These are phyloP conservation scores for Cyberlindnera saturnus DNA, from an alignment of 805 yeast genomes.

Conservation along the genomic window DNA sequence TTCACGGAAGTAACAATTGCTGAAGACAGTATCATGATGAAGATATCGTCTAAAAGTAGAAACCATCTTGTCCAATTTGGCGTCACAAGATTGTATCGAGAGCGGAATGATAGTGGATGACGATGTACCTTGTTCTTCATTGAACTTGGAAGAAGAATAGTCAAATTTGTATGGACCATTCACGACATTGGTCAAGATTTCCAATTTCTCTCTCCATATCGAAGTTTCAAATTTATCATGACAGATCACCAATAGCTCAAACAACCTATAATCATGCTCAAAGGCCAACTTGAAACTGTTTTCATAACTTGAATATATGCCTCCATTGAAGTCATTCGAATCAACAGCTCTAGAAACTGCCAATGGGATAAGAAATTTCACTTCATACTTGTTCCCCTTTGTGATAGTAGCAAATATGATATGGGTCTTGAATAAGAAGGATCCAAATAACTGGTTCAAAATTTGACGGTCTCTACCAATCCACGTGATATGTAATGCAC, in stretches of 20 bases:
- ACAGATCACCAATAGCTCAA: conserved; percentile 38
- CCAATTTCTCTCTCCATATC: conserved; percentile 36
- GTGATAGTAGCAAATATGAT: conserved; percentile 31
- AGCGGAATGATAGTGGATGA: conserved; percentile 19
- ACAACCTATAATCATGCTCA: conserved; percentile 35
- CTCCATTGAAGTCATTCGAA: conserved; percentile 16
- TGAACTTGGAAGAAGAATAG: conserved; percentile 19
- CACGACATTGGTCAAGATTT: conserved; percentile 23
- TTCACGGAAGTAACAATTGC: conserved; percentile 21
- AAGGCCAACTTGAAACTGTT: conserved; percentile 38
- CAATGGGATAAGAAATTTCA: conserved; percentile 45
- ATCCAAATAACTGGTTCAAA: conserved; percentile 24
- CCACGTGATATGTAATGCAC: conserved; percentile 39
- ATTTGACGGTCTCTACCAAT: conserved; percentile 17
- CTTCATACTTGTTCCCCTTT: conserved; percentile 24
- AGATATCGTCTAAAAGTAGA: not conserved
- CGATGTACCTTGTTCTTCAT: conserved; percentile 18
- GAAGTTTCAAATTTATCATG: conserved; percentile 28
- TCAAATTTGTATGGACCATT: conserved; percentile 31
- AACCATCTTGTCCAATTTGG: conserved; percentile 14
- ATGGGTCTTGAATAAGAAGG: conserved; percentile 46
- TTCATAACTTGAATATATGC: conserved; percentile 27
- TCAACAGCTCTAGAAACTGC: conserved; percentile 29
- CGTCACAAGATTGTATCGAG: conserved; percentile 16
- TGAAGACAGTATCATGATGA: conserved; percentile 8